Conservation (phyloP, 2,329 filamentous ascomycete genomes). For the Colletotrichum phormii region DNA sequence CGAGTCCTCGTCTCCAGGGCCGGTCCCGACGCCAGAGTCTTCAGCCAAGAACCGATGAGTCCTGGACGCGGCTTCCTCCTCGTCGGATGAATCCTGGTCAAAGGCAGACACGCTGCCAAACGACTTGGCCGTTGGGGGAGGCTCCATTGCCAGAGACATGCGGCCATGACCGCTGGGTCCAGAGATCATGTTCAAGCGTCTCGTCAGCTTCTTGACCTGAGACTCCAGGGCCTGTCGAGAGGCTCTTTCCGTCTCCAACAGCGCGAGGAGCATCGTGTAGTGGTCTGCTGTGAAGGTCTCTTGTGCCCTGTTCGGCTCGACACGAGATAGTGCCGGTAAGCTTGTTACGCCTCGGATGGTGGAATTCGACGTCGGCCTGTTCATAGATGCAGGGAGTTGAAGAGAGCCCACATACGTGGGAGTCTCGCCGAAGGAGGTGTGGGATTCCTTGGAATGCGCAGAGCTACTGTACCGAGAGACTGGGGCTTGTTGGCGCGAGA, state of each 20-base stretch:
- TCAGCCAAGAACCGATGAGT: constrained; percentile 39
- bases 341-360: constrained; percentile 62
- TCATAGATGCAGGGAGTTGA: constrained; percentile 45
- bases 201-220: constrained; percentile 65
- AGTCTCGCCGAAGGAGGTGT: constrained; percentile 59
- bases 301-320: constrained; percentile 39
- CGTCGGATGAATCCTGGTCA: constrained; percentile 56
- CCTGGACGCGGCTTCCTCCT: constrained; percentile 40
- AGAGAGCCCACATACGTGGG: constrained; percentile 58
- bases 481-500: constrained; percentile 41
- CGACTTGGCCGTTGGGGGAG: constrained; percentile 51
- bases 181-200: constrained; percentile 60
- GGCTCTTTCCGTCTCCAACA: constrained; percentile 68
- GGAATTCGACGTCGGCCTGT: constrained; percentile 56
- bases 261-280: constrained; percentile 60
- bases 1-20: constrained; percentile 53
- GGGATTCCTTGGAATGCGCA: constrained; percentile 54
- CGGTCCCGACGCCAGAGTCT: constrained; percentile 50
- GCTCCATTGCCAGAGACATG: constrained; percentile 41
- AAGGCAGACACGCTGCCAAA: constrained; percentile 53
- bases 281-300: constrained; percentile 55
- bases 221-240: constrained; percentile 67
- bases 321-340: constrained; percentile 53
- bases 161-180: constrained; percentile 25
- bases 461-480: constrained; percentile 50